A percentile compares a stretch with the other conserved stretches of the same genome.
phyloP scores from a whole-genome alignment of 179 eudicot genomes.

The Silene vulgaris region DNA sequence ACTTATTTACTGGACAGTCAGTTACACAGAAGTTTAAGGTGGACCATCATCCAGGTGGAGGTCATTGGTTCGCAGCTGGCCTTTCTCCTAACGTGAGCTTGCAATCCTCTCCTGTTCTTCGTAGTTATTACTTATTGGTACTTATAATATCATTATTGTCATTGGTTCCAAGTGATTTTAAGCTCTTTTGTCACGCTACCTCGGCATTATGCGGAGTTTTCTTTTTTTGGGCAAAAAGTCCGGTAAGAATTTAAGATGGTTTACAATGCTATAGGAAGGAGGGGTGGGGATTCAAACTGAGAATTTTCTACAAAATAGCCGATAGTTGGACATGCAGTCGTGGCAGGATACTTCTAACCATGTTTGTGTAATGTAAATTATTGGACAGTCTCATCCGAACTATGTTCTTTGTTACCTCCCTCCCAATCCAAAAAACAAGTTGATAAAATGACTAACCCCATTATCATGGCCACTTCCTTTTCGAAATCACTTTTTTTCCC shows the following conservation, averaged over 20 bases:
- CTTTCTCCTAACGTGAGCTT: conserved; percentile 93
- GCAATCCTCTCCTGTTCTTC: conserved; percentile 5
- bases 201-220: background rate
- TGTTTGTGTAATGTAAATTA: too few species aligned
- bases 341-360: too few species aligned
- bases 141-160: background rate
- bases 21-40: conserved; percentile 74
- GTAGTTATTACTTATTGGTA: background rate
- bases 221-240: background rate
- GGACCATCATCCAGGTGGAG: conserved; percentile 98
- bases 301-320: too few species aligned
- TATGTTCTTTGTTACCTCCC: background rate
- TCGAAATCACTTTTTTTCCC: background rate
- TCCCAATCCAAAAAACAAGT: background rate
- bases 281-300: background rate
- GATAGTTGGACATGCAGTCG: too few species aligned
- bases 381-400: background rate
- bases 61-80: conserved; percentile 99
- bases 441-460: background rate
- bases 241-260: conserved; percentile 2
- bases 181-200: background rate
- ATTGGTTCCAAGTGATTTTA: background rate
- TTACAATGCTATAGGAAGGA: background rate
- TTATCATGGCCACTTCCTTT: too few species aligned
- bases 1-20: conserved; percentile 37